phyloP scores from a whole-genome alignment of 2,329 filamentous ascomycete genomes.

The Blumeriella jaapii region DNA sequence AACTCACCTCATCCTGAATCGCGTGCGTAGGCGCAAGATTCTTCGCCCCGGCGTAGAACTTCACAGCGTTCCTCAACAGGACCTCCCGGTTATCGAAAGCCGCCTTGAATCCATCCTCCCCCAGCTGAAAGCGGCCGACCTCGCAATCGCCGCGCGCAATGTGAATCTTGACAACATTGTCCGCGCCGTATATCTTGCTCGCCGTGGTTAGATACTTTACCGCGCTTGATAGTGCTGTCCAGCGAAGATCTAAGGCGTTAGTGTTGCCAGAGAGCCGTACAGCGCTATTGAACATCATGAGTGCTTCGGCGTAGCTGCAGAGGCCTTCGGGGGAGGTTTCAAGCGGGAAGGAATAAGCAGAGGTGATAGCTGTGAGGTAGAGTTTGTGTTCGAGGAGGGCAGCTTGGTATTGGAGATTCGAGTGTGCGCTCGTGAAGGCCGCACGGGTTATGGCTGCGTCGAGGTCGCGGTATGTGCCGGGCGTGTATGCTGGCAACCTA shows the following conservation, averaged over 20 bases:
- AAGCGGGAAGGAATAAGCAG: constrained; percentile 7
- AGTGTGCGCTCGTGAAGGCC: constrained; percentile 43
- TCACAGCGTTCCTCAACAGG: constrained; percentile 43
- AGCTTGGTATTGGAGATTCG: constrained; percentile 44
- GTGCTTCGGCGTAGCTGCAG: constrained; percentile 43
- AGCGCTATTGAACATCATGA: constrained; percentile 39
- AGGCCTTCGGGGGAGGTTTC: constrained; percentile 31
- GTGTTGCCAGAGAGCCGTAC: constrained; percentile 24
- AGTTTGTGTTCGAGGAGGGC: constrained; percentile 37
- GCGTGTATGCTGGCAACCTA: constrained; percentile 42
- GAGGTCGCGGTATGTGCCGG: constrained; percentile 30
- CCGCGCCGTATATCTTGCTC: constrained; percentile 37
- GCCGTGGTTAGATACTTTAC: constrained; percentile 38
- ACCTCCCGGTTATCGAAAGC: constrained; percentile 34
- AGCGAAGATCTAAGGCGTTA: constrained; percentile 28
- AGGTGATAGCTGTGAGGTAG: constrained; percentile 34
- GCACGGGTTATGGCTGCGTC: constrained; percentile 44
- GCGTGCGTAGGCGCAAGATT: constrained; percentile 29
- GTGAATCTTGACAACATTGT: constrained; percentile 41
- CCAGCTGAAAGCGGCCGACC: constrained; percentile 40
- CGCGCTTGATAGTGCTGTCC: constrained; percentile 41
- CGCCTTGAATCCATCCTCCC: constrained; percentile 30
- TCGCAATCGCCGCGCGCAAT: constrained; percentile 43
- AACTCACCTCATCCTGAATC: constrained; percentile 29
- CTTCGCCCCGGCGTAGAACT: constrained; percentile 42